Conservation (phyloP, 2,329 filamentous ascomycete species). For the Aspergillus candidus region DNA sequence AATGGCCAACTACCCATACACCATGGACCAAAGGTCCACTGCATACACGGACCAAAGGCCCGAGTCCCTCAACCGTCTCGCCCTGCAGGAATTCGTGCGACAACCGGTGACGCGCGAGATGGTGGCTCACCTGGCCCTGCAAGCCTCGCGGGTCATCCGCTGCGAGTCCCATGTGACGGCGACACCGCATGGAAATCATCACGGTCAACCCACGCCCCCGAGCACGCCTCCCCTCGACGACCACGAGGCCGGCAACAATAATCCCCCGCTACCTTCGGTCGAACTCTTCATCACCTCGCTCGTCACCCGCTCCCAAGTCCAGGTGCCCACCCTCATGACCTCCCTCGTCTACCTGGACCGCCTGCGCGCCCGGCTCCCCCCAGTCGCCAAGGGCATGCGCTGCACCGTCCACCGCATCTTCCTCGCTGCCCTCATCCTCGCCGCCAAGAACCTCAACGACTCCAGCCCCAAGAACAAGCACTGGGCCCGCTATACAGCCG, state of each 20-base stretch:
- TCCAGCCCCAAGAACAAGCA: slow-evolving; percentile 99
- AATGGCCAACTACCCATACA: not conserved
- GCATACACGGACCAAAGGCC: not conserved
- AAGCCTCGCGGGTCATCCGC: slow-evolving; percentile 44
- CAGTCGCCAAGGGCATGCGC: slow-evolving; percentile 90
- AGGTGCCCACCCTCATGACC: slow-evolving; percentile 95
- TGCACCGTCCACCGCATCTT: slow-evolving; percentile 98
- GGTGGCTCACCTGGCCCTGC: slow-evolving; percentile 42
- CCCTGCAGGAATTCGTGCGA: slow-evolving; percentile 44
- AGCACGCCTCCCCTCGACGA: slow-evolving; percentile 49
- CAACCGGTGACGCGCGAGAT: slow-evolving; percentile 44
- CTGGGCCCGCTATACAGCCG: slow-evolving; percentile 88
- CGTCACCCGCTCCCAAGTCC: slow-evolving; percentile 87
- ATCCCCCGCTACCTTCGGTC: slow-evolving; percentile 63
- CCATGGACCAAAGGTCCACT: slow-evolving; percentile 5
- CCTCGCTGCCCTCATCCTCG: slow-evolving; percentile 58
- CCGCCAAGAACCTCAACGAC: slow-evolving; percentile 97
- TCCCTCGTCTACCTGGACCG: slow-evolving; percentile 88
- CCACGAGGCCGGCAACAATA: slow-evolving; percentile 27
- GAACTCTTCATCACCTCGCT: slow-evolving; percentile 89
- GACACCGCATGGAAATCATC: slow-evolving; percentile 26
- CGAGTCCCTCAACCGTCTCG: slow-evolving; percentile 34
- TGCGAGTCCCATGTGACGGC: slow-evolving; percentile 47
- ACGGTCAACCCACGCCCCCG: slow-evolving; percentile 54
- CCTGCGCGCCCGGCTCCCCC: slow-evolving; percentile 76